Evolutionary conservation across 2,329 filamentous ascomycete genomes (phyloP), one percentile per base, ranked within the genome.

Genomic region (Colletotrichum tabaci): DNA sequence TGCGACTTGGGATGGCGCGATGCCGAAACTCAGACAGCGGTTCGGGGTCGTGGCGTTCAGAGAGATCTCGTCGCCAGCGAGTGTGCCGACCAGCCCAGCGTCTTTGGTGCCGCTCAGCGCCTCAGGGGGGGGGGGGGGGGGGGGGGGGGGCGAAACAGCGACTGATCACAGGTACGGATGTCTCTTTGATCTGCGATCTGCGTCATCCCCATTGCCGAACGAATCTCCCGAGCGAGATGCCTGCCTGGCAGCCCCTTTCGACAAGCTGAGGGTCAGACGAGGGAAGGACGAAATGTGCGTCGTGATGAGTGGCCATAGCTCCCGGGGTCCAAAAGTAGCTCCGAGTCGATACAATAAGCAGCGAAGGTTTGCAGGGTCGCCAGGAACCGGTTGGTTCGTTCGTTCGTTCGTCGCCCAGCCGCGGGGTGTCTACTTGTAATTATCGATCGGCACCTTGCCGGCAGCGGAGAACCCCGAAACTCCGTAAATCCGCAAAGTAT

Each of bases 21-120:
- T 71, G 65, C 68, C 65, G 65, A 64, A 71, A 68, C 15, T 63
- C 60, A 71, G 68, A 63, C 68, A n/a, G n/a, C 47, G 47, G 46
- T 49, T 66, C 42, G 65, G 42, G 1, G 52, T 26, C 65, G 68
- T 49, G 66, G 58, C 65, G 68, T 60, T 67, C 40, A 12, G 40
- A 7, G 21, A 40, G 13, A n/a, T 18, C 44, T 40, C 23, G 42
- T 58, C 26, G 10, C 21, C 21, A 44, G 30, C 30, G 30, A 30
- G 16, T 47, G 50, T 71, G 57, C 58, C 53, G 35, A 26, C 38
- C 57, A 53, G 56, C 16, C 65, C 58, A 49, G 55, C 40, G 60
- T 23, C 21, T 35, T 4, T 7, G 47, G n/a, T 2, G 13, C 21
- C 21, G 35, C 52, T 52, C 30, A 53, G 40, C 18, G 8, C 21